Evolutionary conservation across 306 rosid species (phyloP).

Genomic region (Prunus salicina): DNA sequence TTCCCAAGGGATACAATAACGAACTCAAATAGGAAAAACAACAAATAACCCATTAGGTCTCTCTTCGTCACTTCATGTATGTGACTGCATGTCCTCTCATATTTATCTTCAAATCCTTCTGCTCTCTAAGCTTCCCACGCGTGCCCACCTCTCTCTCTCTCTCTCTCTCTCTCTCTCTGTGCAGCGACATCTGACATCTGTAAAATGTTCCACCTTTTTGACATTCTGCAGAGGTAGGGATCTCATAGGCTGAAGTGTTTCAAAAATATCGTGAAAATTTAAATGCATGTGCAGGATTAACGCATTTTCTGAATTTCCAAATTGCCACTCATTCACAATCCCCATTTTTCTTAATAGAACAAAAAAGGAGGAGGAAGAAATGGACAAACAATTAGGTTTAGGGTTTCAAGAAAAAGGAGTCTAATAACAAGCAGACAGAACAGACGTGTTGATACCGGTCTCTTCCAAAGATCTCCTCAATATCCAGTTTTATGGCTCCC

Average conservation of each 20-base stretch:
- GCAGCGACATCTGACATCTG: not conserved
- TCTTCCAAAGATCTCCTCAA: conserved; percentile 33
- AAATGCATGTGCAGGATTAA: not conserved
- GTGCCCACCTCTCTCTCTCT: not conserved
- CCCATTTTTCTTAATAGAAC: not conserved
- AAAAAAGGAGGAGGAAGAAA: not conserved
- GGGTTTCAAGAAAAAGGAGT: conserved; percentile 11
- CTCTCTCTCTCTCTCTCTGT: not conserved
- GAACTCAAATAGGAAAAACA: not conserved
- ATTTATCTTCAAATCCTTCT: not conserved
- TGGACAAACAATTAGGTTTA: not conserved
- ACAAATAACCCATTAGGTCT: not conserved
- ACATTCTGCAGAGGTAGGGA: not conserved
- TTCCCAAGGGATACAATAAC: not conserved
- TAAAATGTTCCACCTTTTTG: not conserved
- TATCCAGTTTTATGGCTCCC: not conserved
- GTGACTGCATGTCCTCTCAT: not conserved
- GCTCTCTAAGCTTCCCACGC: not conserved
- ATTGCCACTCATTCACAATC: not conserved
- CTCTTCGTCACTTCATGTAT: not conserved
- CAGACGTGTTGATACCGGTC: conserved; percentile 26
- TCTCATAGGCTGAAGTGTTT: not conserved
- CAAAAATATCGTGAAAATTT: not conserved
- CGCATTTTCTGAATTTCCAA: not conserved
- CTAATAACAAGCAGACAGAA: conserved; percentile 27